Evolutionary conservation across 768 basidiomycete species (phyloP).

Genomic region (Dentipellis fragilis): DNA sequence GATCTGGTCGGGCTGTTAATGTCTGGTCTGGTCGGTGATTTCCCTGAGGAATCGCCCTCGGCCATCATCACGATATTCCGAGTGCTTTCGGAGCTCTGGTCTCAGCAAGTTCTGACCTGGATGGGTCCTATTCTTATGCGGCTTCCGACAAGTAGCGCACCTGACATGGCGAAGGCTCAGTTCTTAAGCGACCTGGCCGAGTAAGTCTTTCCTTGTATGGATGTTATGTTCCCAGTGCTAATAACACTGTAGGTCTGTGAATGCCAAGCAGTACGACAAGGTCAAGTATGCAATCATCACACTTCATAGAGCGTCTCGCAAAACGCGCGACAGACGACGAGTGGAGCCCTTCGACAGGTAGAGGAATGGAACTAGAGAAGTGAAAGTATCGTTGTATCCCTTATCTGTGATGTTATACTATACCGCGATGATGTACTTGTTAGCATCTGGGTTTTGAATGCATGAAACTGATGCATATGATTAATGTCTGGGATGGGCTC

Average conservation of each 20-base stretch:
- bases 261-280: slow-evolving; percentile 59
- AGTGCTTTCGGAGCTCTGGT: slow-evolving; percentile 55
- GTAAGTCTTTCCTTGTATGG: slow-evolving; percentile 35
- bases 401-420: slow-evolving; percentile 6
- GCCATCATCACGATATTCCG: slow-evolving; percentile 72
- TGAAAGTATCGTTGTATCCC: slow-evolving; percentile 8
- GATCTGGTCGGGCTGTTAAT: slow-evolving; percentile 62
- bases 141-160: slow-evolving; percentile 49
- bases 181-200: slow-evolving; percentile 67
- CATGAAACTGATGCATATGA: too few relatives aligned
- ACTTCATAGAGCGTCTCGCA: slow-evolving; percentile 66
- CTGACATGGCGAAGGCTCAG: slow-evolving; percentile 54
- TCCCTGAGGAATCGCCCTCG: slow-evolving; percentile 76
- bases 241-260: slow-evolving; percentile 44
- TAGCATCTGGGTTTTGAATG: too few relatives aligned
- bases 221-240: slow-evolving; percentile 5
- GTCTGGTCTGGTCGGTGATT: slow-evolving; percentile 73
- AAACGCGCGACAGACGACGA: slow-evolving; percentile 55
- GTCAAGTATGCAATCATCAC: slow-evolving; percentile 69
- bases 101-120: slow-evolving; percentile 61
- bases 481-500: too few relatives aligned
- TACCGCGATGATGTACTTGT: not conserved
- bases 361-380: slow-evolving; percentile 6
- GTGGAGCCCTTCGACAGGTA: slow-evolving; percentile 26
- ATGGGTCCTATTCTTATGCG: slow-evolving; percentile 61